Base-by-base conservation (phyloP, 2,329 filamentous ascomycete species). In the Graphium sp. region DNA sequence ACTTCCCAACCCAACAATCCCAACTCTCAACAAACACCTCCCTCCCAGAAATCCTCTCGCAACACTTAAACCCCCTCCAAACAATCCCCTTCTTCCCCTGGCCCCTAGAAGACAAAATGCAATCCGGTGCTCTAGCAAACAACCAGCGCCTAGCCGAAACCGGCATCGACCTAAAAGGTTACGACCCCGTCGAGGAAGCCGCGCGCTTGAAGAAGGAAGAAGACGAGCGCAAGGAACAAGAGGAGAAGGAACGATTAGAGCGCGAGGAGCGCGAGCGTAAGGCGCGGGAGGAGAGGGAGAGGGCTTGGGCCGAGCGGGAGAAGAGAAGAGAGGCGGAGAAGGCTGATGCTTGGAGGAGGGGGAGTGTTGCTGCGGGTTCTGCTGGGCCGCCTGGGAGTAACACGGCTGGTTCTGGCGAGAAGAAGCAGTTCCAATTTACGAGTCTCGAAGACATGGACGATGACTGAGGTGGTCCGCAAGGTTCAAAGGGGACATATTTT, bases 31-130 rank as follows among this genome's bases (percentile, higher is more conserved):
- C 44, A 19, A 45, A 43, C 28, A 60, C 56, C 1, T 52, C 46
- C 5, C 54, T 72, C 2, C 66, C 66, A 1, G 53, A 59, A 18
- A 48, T 54, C 29, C 51, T 66, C 34, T 53, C 49, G 29, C 53
- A 55, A 30, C 60, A 58, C 37, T 45, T 70, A 25, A 72, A 77
- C 41, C 65, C 69, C 0, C 48, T 62, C 12, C 60, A 60, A 7
- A 60, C 64, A 7, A 56, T 63, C 21, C 44, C 57, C n/a, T 91
- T 84, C 53, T 62, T 72, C 26, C 81, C 82, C 1, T 91, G 81
- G 81, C 81, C 81, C 1, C 59, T 58, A 17, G 72, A 81, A 36
- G 68, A 75, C 18, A 65, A 71, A 34, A 80, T 89, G 36, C 65
- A 70, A 18, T 55, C 57, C 11, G 80, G 82, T 20, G 72, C 73